These are phyloP conservation scores for Lachancea quebecensis DNA, from an alignment of 805 yeast species.

Conservation along the genomic window DNA sequence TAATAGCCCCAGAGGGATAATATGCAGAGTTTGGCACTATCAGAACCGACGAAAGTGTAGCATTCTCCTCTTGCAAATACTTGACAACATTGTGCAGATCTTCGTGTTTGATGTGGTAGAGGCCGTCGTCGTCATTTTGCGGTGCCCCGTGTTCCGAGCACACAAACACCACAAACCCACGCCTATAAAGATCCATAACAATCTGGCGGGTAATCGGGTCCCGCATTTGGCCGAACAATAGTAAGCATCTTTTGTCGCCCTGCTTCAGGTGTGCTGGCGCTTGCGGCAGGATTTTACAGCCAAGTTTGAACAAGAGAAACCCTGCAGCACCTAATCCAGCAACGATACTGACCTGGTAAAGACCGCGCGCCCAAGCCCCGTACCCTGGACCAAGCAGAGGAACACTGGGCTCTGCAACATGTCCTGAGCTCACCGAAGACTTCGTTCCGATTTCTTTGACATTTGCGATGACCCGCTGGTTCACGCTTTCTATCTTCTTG, in stretches of 20 bases:
- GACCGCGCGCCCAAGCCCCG: not conserved
- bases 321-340: slow-evolving; percentile 3
- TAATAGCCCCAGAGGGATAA: slow-evolving; percentile 23
- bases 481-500: slow-evolving; percentile 1
- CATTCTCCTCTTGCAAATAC: slow-evolving; percentile 11
- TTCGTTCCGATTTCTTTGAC: slow-evolving; percentile 1
- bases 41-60: slow-evolving; percentile 19
- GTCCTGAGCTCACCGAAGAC: not conserved
- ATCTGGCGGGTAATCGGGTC: slow-evolving; percentile 32
- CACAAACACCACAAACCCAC: slow-evolving; percentile 28
- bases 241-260: slow-evolving; percentile 12
- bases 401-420: not conserved
- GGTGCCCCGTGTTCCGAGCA: slow-evolving; percentile 23
- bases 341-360: not conserved
- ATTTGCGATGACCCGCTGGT: slow-evolving; percentile 1
- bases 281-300: not conserved
- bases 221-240: slow-evolving; percentile 29
- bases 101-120: slow-evolving; percentile 19
- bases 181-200: slow-evolving; percentile 31
- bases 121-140: slow-evolving; percentile 26
- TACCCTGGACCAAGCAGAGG: not conserved
- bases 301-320: not conserved
- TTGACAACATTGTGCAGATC: slow-evolving; percentile 20
- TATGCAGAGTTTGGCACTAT: slow-evolving; percentile 31
- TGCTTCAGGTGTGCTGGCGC: slow-evolving; percentile 8